Evolutionary conservation across 345 rosid species (phyloP).

Genomic region (Arabidopsis thaliana): DNA sequence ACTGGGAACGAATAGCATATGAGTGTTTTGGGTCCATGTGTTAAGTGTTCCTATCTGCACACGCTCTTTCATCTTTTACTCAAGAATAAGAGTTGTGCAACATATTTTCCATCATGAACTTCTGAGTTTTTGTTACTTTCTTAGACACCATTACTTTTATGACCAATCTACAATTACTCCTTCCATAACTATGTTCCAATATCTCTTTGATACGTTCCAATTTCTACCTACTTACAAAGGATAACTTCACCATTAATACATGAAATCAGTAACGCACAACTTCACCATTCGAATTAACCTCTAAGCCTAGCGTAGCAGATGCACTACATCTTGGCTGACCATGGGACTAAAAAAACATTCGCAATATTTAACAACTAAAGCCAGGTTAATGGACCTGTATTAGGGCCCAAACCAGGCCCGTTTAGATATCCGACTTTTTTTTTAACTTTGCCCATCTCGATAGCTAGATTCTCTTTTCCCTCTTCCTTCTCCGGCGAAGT

Average conservation of each 20-base stretch:
- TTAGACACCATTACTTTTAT: not conserved
- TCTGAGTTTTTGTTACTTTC: not conserved
- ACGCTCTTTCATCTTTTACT: no score
- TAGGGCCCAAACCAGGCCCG: not conserved
- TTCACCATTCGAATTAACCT: no score
- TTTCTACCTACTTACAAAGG: no score
- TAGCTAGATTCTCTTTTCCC: not conserved
- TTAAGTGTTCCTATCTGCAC: not conserved
- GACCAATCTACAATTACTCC: not conserved
- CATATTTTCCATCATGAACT: not conserved
- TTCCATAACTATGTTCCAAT: no score
- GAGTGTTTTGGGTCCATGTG: not conserved
- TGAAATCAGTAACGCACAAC: no score
- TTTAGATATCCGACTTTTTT: slow-evolving; percentile 6
- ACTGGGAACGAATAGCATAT: slow-evolving; percentile 15
- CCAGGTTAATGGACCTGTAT: not conserved
- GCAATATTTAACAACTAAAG: no score
- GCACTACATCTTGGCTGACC: no score
- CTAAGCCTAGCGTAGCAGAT: no score
- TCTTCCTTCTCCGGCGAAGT: slow-evolving; percentile 36
- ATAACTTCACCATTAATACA: no score
- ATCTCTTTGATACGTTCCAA: no score
- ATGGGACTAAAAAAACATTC: no score
- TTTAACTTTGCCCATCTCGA: slow-evolving; percentile 5
- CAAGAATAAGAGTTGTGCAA: not conserved